Conservation (phyloP, 2,329 filamentous ascomycete genomes). For the Trichoderma hamatum region DNA sequence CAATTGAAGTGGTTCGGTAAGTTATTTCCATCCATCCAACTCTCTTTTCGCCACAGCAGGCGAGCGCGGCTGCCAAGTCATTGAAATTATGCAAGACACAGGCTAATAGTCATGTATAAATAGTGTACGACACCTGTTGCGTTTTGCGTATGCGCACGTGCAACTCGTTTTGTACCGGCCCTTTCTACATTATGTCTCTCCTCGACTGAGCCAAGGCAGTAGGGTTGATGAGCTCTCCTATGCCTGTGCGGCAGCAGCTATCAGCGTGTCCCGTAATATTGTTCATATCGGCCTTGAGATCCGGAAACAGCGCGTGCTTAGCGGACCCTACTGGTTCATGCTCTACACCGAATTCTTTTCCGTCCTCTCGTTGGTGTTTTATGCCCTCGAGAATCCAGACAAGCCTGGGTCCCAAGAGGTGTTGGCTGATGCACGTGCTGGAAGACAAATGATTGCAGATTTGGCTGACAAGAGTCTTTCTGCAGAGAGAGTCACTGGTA, state of each 20-base stretch:
- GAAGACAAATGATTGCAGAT: constrained; percentile 77
- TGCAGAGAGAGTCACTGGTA: constrained; percentile 80
- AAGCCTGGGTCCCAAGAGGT: constrained; percentile 77
- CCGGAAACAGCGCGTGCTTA: constrained; percentile 72
- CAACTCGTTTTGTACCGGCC: constrained; percentile 83
- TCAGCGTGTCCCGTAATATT: constrained; percentile 70
- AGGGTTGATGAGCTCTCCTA: constrained; percentile 76
- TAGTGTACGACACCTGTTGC: constrained; percentile 72
- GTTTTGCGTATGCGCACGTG: constrained; percentile 80
- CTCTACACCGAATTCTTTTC: constrained; percentile 84
- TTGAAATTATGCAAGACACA: too few relatives aligned
- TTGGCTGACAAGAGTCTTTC: constrained; percentile 84
- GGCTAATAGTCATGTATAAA: neutral
- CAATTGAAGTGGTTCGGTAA: constrained; percentile 75
- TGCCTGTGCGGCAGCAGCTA: constrained; percentile 66
- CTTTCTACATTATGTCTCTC: constrained; percentile 81
- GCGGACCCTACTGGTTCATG: constrained; percentile 84
- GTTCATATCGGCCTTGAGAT: constrained; percentile 80
- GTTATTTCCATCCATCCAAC: constrained; percentile 35
- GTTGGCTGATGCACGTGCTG: constrained; percentile 80
- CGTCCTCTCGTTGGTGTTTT: constrained; percentile 77
- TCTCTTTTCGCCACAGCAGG: too few relatives aligned
- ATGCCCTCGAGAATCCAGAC: constrained; percentile 77
- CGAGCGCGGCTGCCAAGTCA: too few relatives aligned
- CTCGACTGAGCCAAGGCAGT: constrained; percentile 57